phyloP scores from a whole-genome alignment of 495 filamentous ascomycete genomes.

The Penicillium manginii region DNA sequence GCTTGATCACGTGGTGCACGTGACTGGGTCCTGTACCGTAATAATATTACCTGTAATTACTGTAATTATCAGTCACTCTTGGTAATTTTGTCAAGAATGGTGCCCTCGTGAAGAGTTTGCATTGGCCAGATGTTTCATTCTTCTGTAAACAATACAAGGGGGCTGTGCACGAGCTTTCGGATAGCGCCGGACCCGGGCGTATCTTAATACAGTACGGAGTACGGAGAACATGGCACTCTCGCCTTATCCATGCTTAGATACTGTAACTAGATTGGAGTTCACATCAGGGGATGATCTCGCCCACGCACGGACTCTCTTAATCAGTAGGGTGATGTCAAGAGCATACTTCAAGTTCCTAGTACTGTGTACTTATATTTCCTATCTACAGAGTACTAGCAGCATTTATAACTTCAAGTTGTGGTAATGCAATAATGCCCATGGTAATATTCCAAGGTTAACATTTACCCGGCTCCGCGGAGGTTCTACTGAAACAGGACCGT shows the following conservation, averaged over 20 bases:
- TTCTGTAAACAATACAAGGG: constrained; percentile 13
- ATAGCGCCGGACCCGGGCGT: constrained; percentile 27
- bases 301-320: not conserved
- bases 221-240: no score
- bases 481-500: not conserved
- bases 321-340: no score
- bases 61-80: no score
- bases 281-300: not conserved
- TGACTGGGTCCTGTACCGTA: not conserved
- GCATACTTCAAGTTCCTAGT: no score
- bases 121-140: not conserved
- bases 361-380: no score
- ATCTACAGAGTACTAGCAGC: no score
- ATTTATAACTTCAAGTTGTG: not conserved
- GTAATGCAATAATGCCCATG: not conserved
- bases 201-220: not conserved
- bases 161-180: constrained; percentile 21
- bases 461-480: not conserved
- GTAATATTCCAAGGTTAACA: not conserved
- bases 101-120: no score
- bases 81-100: no score
- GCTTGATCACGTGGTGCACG: not conserved
- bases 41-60: not conserved
- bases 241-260: not conserved
- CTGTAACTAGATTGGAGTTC: not conserved